phyloP scores from a whole-genome alignment of 2,329 filamentous ascomycete genomes.

The Beauveria sp. region DNA sequence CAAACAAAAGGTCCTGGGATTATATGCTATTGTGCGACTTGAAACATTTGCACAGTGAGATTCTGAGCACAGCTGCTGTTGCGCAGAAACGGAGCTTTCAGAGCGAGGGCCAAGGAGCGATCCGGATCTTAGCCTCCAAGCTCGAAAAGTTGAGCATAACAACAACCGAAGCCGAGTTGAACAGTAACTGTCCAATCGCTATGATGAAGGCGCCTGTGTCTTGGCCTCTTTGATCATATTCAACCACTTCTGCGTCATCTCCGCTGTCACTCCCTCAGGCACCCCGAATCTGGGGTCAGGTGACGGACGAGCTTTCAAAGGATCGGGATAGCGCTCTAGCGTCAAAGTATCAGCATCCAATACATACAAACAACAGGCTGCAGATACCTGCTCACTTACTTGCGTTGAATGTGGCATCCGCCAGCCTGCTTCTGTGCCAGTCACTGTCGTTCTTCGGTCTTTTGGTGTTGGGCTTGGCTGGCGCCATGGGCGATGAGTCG shows the following conservation, averaged over 20 bases:
- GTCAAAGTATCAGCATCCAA: constrained; percentile 13
- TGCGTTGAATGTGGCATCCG: constrained; percentile 39
- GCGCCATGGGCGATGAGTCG: constrained; percentile 13
- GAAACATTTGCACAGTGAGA: background rate
- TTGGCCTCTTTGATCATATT: constrained; percentile 21
- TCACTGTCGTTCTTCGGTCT: constrained; percentile 39
- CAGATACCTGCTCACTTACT: constrained; percentile 25
- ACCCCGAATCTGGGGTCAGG: constrained; percentile 24
- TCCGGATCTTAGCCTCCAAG: background rate
- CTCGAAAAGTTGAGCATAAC: background rate
- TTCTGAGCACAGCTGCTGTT: background rate
- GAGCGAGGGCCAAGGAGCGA: background rate
- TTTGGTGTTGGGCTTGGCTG: constrained; percentile 23
- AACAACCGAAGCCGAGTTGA: too few species aligned
- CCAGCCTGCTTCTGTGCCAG: constrained; percentile 27
- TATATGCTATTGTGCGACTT: background rate
- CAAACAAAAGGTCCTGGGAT: background rate
- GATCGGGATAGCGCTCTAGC: constrained; percentile 37
- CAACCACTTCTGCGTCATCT: constrained; percentile 34
- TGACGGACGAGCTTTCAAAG: constrained; percentile 32
- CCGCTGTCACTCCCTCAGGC: constrained; percentile 31
- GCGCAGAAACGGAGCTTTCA: background rate
- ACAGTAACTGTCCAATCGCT: background rate
- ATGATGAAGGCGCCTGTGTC: background rate
- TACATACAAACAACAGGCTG: too few species aligned